A percentile compares a stretch with the other conserved stretches of the same genome.
phyloP scores from a whole-genome alignment of 148 eudicot species.

The Chenopodium quinoa region DNA sequence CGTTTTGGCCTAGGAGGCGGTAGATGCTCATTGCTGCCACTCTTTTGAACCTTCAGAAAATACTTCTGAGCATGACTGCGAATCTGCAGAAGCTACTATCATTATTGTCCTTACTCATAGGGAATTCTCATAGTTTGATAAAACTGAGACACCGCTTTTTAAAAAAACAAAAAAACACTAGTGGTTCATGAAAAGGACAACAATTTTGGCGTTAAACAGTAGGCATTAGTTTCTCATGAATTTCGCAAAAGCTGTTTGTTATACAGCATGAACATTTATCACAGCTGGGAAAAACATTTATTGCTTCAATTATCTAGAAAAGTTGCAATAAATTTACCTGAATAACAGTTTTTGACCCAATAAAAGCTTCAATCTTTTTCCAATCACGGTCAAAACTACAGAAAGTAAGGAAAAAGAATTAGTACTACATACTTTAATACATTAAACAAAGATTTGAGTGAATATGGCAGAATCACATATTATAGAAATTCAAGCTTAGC shows the following conservation, averaged over 20 bases:
- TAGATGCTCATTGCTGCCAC: conserved; percentile 88
- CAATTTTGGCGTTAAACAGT: neutral
- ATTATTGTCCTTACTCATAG: neutral
- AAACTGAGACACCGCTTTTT: neutral
- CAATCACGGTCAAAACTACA: conserved; percentile 96
- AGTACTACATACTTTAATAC: neutral
- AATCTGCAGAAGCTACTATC: conserved; percentile 56
- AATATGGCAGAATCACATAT: neutral
- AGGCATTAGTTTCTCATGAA: neutral
- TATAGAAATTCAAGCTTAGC: neutral
- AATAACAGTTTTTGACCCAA: conserved; percentile 91
- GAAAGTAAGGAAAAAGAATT: conserved; percentile 5
- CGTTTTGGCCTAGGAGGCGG: conserved; percentile 98
- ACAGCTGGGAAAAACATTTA: too few species aligned
- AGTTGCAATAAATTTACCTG: conserved; percentile 51
- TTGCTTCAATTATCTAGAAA: neutral
- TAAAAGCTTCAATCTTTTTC: conserved; percentile 94
- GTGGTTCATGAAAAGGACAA: neutral
- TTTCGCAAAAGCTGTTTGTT: neutral
- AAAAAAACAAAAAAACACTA: too few species aligned
- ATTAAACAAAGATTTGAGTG: conserved; percentile 5
- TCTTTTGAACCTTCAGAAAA: conserved; percentile 89
- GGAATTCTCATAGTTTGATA: neutral
- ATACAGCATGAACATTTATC: neutral
- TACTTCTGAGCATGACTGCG: conserved; percentile 99